phyloP scores from a whole-genome alignment of 192 early-diverging fungal species.

The Bifiguratus adelaidae region DNA sequence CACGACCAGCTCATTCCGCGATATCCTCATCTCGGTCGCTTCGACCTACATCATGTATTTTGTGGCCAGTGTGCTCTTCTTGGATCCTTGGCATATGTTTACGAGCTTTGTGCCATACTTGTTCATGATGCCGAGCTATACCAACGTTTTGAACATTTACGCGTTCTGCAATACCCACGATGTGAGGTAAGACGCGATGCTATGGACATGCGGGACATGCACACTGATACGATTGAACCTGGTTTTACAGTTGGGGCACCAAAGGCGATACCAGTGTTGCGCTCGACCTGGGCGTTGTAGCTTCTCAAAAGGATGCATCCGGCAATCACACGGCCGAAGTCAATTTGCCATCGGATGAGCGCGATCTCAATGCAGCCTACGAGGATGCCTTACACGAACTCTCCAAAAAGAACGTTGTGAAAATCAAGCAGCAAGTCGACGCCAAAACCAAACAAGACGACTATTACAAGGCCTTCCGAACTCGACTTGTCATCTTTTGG shows the following conservation, averaged over 20 bases:
- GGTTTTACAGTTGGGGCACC: conserved; percentile 75
- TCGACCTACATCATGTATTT: conserved; percentile 82
- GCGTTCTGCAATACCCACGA: conserved; percentile 96
- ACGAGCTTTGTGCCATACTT: conserved; percentile 80
- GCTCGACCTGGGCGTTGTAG: conserved; percentile 62
- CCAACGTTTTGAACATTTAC: conserved; percentile 88
- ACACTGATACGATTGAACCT: neutral
- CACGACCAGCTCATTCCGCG: conserved; percentile 46
- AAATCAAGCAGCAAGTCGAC: conserved; percentile 35
- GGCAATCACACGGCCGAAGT: conserved; percentile 57
- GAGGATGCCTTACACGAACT: conserved; percentile 57
- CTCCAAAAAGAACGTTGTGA: conserved; percentile 19
- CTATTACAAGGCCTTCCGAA: conserved; percentile 80
- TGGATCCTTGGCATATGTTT: conserved; percentile 89
- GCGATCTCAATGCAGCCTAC: conserved; percentile 70
- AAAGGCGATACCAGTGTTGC: conserved; percentile 72
- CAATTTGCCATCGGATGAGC: conserved; percentile 57
- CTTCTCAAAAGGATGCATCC: conserved; percentile 47
- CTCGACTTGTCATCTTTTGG: conserved; percentile 73
- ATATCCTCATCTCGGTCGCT: conserved; percentile 68
- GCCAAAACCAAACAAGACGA: conserved; percentile 74
- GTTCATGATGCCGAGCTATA: conserved; percentile 57
- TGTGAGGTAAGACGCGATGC: conserved; percentile 45
- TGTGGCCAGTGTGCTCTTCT: conserved; percentile 57
- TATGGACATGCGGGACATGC: neutral